A percentile compares a stretch with the other conserved stretches of the same genome.
These are phyloP conservation scores for Arthroderma uncinatum DNA, from an alignment of 2,329 filamentous ascomycete genomes.

Conservation along the genomic window DNA sequence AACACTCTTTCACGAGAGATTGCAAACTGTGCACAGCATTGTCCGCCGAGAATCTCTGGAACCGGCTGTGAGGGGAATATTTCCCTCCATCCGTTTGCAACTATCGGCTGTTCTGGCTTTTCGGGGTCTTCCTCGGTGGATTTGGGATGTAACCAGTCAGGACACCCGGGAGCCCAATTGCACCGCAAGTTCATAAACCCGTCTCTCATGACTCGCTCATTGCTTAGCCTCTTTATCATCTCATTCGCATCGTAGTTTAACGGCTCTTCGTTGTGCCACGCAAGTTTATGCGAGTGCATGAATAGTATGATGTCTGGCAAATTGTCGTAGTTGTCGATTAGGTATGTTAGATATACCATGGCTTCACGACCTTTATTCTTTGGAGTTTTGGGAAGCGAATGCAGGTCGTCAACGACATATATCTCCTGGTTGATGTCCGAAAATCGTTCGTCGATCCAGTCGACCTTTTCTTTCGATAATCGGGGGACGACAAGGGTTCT, in stretches of 20 bases:
- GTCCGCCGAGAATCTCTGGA: constrained; percentile 44
- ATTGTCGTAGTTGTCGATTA: constrained; percentile 51
- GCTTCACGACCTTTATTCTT: constrained; percentile 53
- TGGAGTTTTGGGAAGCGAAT: constrained; percentile 41
- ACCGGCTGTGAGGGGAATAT: constrained; percentile 37
- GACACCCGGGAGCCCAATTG: constrained; percentile 47
- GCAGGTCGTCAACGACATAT: constrained; percentile 44
- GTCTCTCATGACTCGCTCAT: constrained; percentile 40
- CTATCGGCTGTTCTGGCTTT: constrained; percentile 39
- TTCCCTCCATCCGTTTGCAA: constrained; percentile 39
- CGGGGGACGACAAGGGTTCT: constrained; percentile 45
- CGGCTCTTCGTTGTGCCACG: constrained; percentile 51
- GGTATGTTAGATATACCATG: constrained; percentile 52
- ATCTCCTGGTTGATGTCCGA: constrained; percentile 39
- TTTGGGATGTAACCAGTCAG: constrained; percentile 45
- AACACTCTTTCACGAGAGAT: constrained; percentile 47
- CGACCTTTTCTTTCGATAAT: constrained; percentile 40
- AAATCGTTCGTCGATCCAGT: constrained; percentile 45
- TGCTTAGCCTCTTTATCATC: constrained; percentile 42
- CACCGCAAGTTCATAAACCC: constrained; percentile 54
- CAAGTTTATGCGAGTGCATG: constrained; percentile 46
- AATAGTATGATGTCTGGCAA: constrained; percentile 50
- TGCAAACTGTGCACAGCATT: constrained; percentile 56
- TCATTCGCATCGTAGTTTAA: constrained; percentile 40
- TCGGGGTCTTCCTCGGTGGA: constrained; percentile 28